Evolutionary conservation across 805 yeast species (phyloP).

Genomic region (Wickerhamomyces bisporus): DNA sequence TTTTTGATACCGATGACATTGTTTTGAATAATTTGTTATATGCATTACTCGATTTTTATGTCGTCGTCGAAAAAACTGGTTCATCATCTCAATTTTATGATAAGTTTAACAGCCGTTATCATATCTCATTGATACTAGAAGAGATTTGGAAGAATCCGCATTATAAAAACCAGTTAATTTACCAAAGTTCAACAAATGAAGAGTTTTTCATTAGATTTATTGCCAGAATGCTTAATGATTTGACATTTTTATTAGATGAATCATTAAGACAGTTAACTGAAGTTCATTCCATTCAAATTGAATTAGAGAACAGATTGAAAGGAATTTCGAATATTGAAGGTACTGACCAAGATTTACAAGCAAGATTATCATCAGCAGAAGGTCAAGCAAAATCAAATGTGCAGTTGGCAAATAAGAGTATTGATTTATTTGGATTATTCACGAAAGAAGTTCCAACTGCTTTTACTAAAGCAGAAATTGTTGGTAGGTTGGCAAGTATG

Average conservation of each 20-base stretch:
- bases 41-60: slow-evolving; percentile 84
- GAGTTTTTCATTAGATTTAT: slow-evolving; percentile 88
- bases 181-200: slow-evolving; percentile 61
- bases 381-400: slow-evolving; percentile 75
- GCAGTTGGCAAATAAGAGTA: slow-evolving; percentile 78
- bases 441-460: slow-evolving; percentile 84
- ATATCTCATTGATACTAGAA: slow-evolving; percentile 78
- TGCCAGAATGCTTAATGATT: slow-evolving; percentile 92
- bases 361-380: slow-evolving; percentile 59
- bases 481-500: slow-evolving; percentile 94
- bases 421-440: slow-evolving; percentile 71
- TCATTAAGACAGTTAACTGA: slow-evolving; percentile 72
- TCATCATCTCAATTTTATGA: slow-evolving; percentile 93
- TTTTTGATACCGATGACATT: slow-evolving; percentile 58
- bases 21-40: slow-evolving; percentile 67
- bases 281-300: slow-evolving; percentile 72
- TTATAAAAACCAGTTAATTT: slow-evolving; percentile 63
- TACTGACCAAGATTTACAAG: slow-evolving; percentile 53
- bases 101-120: slow-evolving; percentile 86
- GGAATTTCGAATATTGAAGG: slow-evolving; percentile 36
- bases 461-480: slow-evolving; percentile 83
- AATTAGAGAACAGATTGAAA: slow-evolving; percentile 45
- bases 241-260: slow-evolving; percentile 88
- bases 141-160: slow-evolving; percentile 72
- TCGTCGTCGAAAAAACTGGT: slow-evolving; percentile 94